Evolutionary conservation across 495 filamentous ascomycete species (phyloP).

Genomic region (Barbatosphaeria neglecta): DNA sequence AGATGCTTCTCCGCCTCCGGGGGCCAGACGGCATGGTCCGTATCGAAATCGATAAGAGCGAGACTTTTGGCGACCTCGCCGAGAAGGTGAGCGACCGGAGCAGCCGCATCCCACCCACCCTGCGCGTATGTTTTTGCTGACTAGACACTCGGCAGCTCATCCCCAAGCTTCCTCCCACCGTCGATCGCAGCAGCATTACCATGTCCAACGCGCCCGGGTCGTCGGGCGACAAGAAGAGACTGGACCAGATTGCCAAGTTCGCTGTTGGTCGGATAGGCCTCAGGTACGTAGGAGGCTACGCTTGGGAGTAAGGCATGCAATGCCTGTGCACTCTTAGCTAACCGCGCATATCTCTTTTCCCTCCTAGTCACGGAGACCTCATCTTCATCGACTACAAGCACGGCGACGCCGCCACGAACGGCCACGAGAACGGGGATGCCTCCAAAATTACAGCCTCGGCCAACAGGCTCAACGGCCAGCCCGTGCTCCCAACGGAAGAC

Average conservation of each 20-base stretch:
- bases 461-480: slow-evolving; percentile 65
- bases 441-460: slow-evolving; percentile 31
- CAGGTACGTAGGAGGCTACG: slow-evolving; percentile 36
- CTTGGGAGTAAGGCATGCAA: no score
- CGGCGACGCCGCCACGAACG: slow-evolving; percentile 15
- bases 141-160: slow-evolving; percentile 18
- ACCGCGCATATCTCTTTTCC: no score
- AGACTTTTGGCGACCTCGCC: slow-evolving; percentile 40
- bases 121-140: not conserved
- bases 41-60: slow-evolving; percentile 47
- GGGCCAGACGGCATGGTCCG: slow-evolving; percentile 62
- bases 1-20: slow-evolving; percentile 58
- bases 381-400: slow-evolving; percentile 73
- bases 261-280: slow-evolving; percentile 61
- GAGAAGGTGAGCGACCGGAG: slow-evolving; percentile 36
- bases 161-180: slow-evolving; percentile 38
- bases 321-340: no score
- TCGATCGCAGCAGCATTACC: slow-evolving; percentile 61
- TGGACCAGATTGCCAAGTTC: slow-evolving; percentile 55
- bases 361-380: slow-evolving; percentile 71
- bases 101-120: no score
- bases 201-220: slow-evolving; percentile 71
- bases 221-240: slow-evolving; percentile 57
- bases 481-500: slow-evolving; percentile 58
- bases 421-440: slow-evolving; percentile 21